Evolutionary conservation across 2,329 filamentous ascomycete genomes (phyloP), one percentile per base, ranked within the genome.

Genomic region (Zasmidium citrigriseum): DNA sequence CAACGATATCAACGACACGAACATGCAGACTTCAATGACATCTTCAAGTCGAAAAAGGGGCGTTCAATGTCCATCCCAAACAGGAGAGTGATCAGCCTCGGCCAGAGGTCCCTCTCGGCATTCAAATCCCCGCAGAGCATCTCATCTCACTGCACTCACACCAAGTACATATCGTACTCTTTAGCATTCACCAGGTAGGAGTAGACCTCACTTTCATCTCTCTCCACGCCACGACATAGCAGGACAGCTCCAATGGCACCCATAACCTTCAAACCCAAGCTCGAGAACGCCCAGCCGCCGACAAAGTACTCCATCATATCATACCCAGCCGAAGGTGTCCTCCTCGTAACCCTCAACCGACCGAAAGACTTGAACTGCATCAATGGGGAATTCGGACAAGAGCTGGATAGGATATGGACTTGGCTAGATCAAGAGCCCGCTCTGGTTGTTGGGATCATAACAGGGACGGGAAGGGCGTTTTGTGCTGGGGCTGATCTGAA

Each of bases 401-500:
- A 73, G 58, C 61, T 73, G 2, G 69, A 73, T 24, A 54, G 56
- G 9, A 66, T 73, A 27, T 72, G 70, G 67, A 46, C 59, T 21
- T 73, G 70, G 72, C 55, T 73, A 12, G 72, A 74, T 57, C 57
- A 52, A 14, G 71, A 74, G 60, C 70, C 71, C 1, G 59, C 62
- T 2, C 61, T 72, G 21, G 59, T 59, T 16, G 70, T 71, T 0
- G 71, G 68, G 16, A 70, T 75, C 45, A 64, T 75, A 41, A 75
- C 72, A 12, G 72, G 72, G 20, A 72, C 64, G 10, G 72, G 72
- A 1, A 58, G 70, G 25, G 72, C 72, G 1, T 75, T 75, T 50
- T 73, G 71, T 56, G 72, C 72, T 21, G 72, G 72, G 18, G 71
- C 72, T 20, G 72, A 75, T 64, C 57, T 75, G 45, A 72, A 73